Evolutionary conservation across 148 eudicot species (phyloP), one percentile per base, ranked within the genome.

Genomic region (Cornus florida): DNA sequence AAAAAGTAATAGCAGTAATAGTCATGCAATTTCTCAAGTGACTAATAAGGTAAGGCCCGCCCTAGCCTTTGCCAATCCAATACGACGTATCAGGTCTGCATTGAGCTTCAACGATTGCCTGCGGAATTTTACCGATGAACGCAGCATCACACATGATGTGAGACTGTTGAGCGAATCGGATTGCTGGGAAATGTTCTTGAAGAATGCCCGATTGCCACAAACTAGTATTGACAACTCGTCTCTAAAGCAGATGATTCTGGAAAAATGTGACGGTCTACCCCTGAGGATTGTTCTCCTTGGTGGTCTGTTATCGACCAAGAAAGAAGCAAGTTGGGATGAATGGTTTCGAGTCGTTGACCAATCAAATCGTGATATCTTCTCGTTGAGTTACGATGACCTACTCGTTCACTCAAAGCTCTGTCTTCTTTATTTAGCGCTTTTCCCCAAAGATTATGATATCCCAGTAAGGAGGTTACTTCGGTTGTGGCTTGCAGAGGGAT

Each of bases 371-470:
- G 69, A 80, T 7, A 60, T 89, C 69, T 78, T 82, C 67, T 70
- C 60, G 28, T 28, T 28, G 28, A 28, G 28, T 76, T 89, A 89
- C 77, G 76, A 80, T 69, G 87, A 87, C 71, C 84, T 89, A 3
- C 80, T 78, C 20, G 73, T 59, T 32, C 82, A 79, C 71, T 62
- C 65, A 32, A 84, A 85, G 83, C 85, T 84, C 14, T 89, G 91
- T 70, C 73, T 89, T 56, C 86, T 89, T 28, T 89, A 89, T 72
- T 28, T 89, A 77, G 75, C 74, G 13, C 89, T 89, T 13, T 89
- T 89, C 70, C 89, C 88, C 7, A 79, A 83, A 81, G 88, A 76
- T 35, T 65, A 24, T 67, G 85, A 83, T 53, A 71, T 89, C 68
- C 82, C 88, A 2, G 86, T 83, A 2, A 79, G 89, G 78, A 79